These are phyloP conservation scores for Lathyrus tuberosus DNA, from an alignment of 306 rosid species.

Conservation along the genomic window DNA sequence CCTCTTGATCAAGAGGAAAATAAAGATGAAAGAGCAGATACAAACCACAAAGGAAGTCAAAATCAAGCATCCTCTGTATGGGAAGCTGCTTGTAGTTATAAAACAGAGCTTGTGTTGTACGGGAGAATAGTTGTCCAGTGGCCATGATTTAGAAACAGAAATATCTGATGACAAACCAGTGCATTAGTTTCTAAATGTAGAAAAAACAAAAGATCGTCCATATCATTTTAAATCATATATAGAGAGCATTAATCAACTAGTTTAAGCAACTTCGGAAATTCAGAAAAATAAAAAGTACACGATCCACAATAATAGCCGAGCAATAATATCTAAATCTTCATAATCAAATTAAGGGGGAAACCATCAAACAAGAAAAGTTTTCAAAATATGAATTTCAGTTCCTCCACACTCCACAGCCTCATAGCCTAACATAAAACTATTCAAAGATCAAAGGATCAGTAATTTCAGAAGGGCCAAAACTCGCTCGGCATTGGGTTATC, in stretches of 20 bases:
- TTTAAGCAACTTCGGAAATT: conserved; percentile 7
- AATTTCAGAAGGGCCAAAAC: too few relatives aligned
- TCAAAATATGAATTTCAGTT: conserved; percentile 1
- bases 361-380: conserved; percentile 9
- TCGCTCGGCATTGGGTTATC: too few relatives aligned
- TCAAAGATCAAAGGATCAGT: too few relatives aligned
- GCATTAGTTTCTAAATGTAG: conserved; percentile 36
- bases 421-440: not conserved
- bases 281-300: not conserved
- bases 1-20: conserved; percentile 1
- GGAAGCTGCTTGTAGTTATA: conserved; percentile 99
- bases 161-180: conserved; percentile 49
- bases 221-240: conserved; percentile 22
- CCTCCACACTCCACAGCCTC: not conserved
- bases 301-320: conserved; percentile 8
- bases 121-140: conserved; percentile 93
- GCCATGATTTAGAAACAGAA: conserved; percentile 62
- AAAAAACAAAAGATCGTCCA: conserved; percentile 11
- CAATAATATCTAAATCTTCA: conserved; percentile 17
- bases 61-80: conserved; percentile 98
- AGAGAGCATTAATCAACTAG: conserved; percentile 11
- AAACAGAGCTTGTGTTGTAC: conserved; percentile 88
- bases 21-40: conserved; percentile 28
- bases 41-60: conserved; percentile 97
- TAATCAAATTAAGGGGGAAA: conserved; percentile 2